Evolutionary conservation across 1,139 yeast genomes (phyloP).

Genomic region (Candida sp.): DNA sequence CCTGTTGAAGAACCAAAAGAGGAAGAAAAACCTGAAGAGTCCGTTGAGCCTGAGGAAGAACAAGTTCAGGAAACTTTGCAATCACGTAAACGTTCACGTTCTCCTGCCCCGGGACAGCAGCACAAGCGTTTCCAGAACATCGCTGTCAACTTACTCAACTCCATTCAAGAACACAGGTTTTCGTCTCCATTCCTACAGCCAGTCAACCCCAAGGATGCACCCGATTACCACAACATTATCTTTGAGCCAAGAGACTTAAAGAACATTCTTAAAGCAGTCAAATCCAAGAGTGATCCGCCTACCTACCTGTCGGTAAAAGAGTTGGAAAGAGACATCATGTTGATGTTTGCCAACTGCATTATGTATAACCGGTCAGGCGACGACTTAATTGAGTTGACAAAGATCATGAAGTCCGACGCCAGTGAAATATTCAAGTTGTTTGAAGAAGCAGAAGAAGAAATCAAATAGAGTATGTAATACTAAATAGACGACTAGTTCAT

Average conservation of each 20-base stretch:
- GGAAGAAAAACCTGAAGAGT: slow-evolving; percentile 2
- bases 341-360: slow-evolving; percentile 84
- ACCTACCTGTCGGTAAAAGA: slow-evolving; percentile 60
- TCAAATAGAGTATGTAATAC: slow-evolving; percentile 11
- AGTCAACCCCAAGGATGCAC: slow-evolving; percentile 70
- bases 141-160: slow-evolving; percentile 61
- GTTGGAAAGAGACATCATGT: slow-evolving; percentile 69
- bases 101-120: slow-evolving; percentile 29
- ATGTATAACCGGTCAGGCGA: slow-evolving; percentile 78
- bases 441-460: slow-evolving; percentile 39
- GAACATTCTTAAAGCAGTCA: slow-evolving; percentile 59
- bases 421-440: slow-evolving; percentile 54
- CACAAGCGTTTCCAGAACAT: slow-evolving; percentile 57
- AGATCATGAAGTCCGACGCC: slow-evolving; percentile 69
- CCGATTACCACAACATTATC: slow-evolving; percentile 65
- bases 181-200: slow-evolving; percentile 79
- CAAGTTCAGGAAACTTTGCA: background rate
- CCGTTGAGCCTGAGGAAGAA: background rate
- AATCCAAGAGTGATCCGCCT: slow-evolving; percentile 43
- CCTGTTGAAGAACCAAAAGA: background rate
- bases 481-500: too few species aligned
- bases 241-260: slow-evolving; percentile 72
- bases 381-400: slow-evolving; percentile 64
- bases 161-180: slow-evolving; percentile 71
- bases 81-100: slow-evolving; percentile 24